phyloP scores from a whole-genome alignment of 805 yeast genomes.

The Candida dajiaensis region DNA sequence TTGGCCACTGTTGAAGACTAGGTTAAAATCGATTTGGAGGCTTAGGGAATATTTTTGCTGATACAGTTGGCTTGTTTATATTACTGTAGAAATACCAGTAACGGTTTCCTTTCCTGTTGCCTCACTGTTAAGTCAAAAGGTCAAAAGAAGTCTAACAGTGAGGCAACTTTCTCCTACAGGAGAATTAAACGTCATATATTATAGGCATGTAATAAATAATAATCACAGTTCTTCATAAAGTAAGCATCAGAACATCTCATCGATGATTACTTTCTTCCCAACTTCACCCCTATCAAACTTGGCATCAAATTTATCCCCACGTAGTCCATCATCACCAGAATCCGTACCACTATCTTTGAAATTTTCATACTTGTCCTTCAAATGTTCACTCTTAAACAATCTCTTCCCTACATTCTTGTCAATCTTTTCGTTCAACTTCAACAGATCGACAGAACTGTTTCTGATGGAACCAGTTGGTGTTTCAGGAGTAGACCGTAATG shows the following conservation, averaged over 20 bases:
- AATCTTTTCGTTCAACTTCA: slow-evolving; percentile 5
- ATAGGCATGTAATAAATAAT: background rate
- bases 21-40: too few relatives aligned
- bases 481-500: slow-evolving; percentile 49
- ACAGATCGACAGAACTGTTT: slow-evolving; percentile 11
- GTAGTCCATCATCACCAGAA: background rate
- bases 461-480: slow-evolving; percentile 18
- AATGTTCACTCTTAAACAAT: slow-evolving; percentile 13
- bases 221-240: too few relatives aligned
- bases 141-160: too few relatives aligned
- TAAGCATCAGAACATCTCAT: slow-evolving; percentile 8
- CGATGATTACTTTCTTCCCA: slow-evolving; percentile 30
- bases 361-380: slow-evolving; percentile 20
- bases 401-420: slow-evolving; percentile 19
- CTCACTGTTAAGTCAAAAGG: too few relatives aligned
- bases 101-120: too few relatives aligned
- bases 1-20: too few relatives aligned
- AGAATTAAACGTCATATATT: background rate
- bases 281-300: slow-evolving; percentile 35
- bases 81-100: too few relatives aligned
- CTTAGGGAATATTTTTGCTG: too few relatives aligned
- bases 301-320: slow-evolving; percentile 27
- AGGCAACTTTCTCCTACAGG: too few relatives aligned
- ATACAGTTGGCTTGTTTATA: too few relatives aligned
- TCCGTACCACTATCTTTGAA: slow-evolving; percentile 2